Conservation (phyloP, 2,329 filamentous ascomycete species). For the Fusarium chaquense region DNA sequence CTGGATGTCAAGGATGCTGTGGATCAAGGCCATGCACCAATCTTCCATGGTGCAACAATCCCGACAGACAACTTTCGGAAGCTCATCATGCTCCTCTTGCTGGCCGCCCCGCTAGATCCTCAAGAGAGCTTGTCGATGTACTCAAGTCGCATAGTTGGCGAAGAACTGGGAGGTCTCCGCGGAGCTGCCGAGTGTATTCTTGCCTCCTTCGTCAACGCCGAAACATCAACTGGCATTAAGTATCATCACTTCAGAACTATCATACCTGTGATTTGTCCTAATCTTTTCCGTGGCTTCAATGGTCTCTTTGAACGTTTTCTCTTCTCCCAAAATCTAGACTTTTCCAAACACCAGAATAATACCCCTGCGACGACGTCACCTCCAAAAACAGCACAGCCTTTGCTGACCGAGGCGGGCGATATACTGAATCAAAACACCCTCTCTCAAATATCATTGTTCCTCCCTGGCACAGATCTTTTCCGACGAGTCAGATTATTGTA, state of each 20-base stretch:
- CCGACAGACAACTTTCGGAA: constrained; percentile 79
- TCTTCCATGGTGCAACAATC: constrained; percentile 74
- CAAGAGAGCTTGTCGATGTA: constrained; percentile 75
- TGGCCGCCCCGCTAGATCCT: constrained; percentile 72
- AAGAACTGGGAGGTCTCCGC: constrained; percentile 69
- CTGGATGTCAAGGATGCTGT: constrained; percentile 74
- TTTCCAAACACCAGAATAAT: constrained; percentile 64
- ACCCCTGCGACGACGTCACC: constrained; percentile 27
- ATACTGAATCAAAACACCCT: constrained; percentile 74
- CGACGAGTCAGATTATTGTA: constrained; percentile 75
- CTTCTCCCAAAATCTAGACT: constrained; percentile 77
- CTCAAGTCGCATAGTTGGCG: constrained; percentile 65
- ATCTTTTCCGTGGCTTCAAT: constrained; percentile 75
- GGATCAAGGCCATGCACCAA: constrained; percentile 62
- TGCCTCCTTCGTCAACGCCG: constrained; percentile 73
- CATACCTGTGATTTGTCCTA: constrained; percentile 71
- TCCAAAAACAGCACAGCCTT: constrained; percentile 57
- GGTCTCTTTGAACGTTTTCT: constrained; percentile 80
- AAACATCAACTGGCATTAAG: constrained; percentile 72
- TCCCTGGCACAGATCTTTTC: constrained; percentile 74
- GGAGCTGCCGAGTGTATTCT: constrained; percentile 73
- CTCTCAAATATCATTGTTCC: constrained; percentile 79
- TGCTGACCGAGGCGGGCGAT: constrained; percentile 65
- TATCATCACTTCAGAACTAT: constrained; percentile 71
- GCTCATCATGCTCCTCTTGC: constrained; percentile 75